Percentiles rank a stretch among this genome's conserved stretches.
Conservation (phyloP, 2,329 filamentous ascomycete species). For the Chaetomiaceae sp. region DNA sequence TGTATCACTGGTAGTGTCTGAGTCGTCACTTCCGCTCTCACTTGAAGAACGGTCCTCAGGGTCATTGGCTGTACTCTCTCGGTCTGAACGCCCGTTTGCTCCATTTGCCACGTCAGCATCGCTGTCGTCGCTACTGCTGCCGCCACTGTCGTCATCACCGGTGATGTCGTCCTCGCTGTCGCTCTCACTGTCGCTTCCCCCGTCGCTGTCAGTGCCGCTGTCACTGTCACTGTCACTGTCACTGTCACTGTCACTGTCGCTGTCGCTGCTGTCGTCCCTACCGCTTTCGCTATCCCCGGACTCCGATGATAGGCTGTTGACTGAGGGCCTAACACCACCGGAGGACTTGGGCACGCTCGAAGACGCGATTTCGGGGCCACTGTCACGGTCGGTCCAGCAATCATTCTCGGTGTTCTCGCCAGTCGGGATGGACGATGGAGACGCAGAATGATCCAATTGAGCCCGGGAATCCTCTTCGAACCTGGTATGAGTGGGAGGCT, state of each 20-base stretch:
- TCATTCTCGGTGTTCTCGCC: not conserved
- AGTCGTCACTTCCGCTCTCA: not conserved
- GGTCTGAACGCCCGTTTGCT: conserved; percentile 12
- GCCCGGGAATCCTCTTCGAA: conserved; percentile 19
- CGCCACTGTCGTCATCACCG: conserved; percentile 6
- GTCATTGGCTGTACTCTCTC: not conserved
- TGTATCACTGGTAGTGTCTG: conserved; percentile 11
- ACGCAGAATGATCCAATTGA: not conserved
- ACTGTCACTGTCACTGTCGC: conserved; percentile 3
- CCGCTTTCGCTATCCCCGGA: conserved; percentile 8
- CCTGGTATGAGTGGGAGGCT: conserved; percentile 24
- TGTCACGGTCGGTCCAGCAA: not conserved
- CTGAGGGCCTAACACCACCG: too few species aligned
- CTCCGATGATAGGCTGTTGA: not conserved
- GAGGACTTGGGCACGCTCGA: too few species aligned
- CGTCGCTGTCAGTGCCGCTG: conserved; percentile 8
- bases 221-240: conserved; percentile 13
- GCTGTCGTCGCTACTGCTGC: conserved; percentile 7
- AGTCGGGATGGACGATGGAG: not conserved
- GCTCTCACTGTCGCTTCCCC: conserved; percentile 20
- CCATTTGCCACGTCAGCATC: conserved; percentile 6
- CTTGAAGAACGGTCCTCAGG: not conserved
- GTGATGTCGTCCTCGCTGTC: conserved; percentile 2
- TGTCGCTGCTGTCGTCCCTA: conserved; percentile 10
- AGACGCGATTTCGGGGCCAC: not conserved